phyloP scores from a whole-genome alignment of 2,329 filamentous ascomycete species.

The Colletotrichum chrysophilum region DNA sequence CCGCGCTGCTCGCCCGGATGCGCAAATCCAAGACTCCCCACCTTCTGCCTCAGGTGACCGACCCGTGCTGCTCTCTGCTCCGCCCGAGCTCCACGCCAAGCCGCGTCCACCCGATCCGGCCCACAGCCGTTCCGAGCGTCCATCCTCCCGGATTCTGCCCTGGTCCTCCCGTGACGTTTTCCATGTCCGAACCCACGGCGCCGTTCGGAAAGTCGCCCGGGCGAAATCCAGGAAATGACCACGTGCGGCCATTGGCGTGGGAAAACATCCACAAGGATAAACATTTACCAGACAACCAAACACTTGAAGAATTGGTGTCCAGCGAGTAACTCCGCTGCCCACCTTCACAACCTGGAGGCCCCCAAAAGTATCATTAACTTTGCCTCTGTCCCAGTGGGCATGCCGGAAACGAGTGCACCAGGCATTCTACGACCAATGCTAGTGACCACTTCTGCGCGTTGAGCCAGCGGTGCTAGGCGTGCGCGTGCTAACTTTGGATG shows the following conservation, averaged over 20 bases:
- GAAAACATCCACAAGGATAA: background rate
- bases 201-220: background rate
- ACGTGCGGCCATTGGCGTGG: background rate
- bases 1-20: background rate
- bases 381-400: background rate
- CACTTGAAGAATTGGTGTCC: background rate
- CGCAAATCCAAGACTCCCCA: background rate
- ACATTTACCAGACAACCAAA: background rate
- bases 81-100: background rate
- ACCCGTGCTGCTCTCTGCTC: background rate
- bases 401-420: background rate
- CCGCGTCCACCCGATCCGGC: constrained; percentile 6
- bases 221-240: background rate
- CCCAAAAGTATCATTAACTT: background rate
- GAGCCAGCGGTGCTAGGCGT: background rate
- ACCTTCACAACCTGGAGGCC: background rate
- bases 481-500: background rate
- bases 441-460: background rate
- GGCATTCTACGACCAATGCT: background rate
- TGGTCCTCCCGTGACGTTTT: background rate
- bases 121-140: constrained; percentile 9
- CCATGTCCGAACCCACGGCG: background rate
- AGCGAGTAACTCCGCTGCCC: background rate
- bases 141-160: background rate
- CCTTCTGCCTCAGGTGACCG: constrained; percentile 17